Conservation (phyloP, 257 asterid species). For the Ballota nigra region DNA sequence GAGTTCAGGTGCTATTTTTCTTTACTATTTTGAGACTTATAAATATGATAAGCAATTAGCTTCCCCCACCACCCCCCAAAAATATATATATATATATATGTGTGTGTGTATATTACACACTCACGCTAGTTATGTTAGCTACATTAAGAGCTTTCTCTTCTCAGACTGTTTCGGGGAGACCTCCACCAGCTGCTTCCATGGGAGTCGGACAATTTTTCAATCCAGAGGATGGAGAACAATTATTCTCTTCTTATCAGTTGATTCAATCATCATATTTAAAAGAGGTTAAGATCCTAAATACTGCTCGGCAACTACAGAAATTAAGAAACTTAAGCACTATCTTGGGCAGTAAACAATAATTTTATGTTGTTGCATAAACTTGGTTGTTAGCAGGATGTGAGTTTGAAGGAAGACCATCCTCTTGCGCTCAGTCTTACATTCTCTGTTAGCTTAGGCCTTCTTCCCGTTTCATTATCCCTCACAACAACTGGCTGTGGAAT, state of each 20-base stretch:
- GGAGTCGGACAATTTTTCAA: conserved; percentile 96
- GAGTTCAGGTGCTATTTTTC: not conserved
- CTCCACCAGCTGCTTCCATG: conserved; percentile 98
- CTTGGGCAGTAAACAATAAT: conserved; percentile 7
- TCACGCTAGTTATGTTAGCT: not conserved
- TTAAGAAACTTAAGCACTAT: conserved; percentile 10
- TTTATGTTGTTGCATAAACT: conserved; percentile 28
- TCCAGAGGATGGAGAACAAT: conserved; percentile 63
- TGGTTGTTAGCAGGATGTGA: conserved; percentile 59
- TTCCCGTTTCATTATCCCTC: conserved; percentile 71
- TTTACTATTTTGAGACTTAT: not conserved
- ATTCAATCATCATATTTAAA: conserved; percentile 47
- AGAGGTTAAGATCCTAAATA: conserved; percentile 49
- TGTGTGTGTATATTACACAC: too few relatives aligned
- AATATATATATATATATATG: too few relatives aligned
- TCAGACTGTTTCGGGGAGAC: conserved; percentile 94
- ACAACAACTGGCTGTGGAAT: conserved; percentile 92
- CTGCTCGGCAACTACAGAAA: conserved; percentile 19
- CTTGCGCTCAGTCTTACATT: conserved; percentile 75
- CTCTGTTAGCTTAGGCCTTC: conserved; percentile 86
- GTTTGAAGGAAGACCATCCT: conserved; percentile 88
- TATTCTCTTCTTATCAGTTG: conserved; percentile 52
- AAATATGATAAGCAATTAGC: conserved; percentile 2
- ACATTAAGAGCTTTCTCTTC: conserved; percentile 28
- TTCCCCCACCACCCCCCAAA: not conserved